Percentiles rank a stretch among this genome's conserved stretches.
Conservation (phyloP, 169 alveolate genomes). For the Eimeria mitis region DNA sequence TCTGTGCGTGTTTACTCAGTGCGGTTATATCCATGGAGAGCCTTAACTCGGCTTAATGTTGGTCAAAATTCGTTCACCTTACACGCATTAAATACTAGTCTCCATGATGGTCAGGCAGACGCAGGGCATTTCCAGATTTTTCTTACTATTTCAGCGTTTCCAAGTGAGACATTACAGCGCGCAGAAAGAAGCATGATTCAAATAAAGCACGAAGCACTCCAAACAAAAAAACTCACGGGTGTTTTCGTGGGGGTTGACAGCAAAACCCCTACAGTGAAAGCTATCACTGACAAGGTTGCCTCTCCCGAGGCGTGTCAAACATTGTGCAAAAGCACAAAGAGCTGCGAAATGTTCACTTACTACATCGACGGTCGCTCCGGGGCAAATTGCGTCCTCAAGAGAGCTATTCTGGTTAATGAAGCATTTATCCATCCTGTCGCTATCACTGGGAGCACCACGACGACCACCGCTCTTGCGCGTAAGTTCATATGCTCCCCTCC, state of each 20-base stretch:
- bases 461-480: background rate
- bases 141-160: background rate
- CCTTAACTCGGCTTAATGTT: background rate
- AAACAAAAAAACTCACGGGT: background rate
- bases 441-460: background rate
- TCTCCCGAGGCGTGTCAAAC: background rate
- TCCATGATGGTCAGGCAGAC: background rate
- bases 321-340: conserved; percentile 21
- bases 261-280: background rate
- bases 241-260: conserved; percentile 23
- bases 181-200: background rate
- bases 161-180: background rate
- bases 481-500: background rate
- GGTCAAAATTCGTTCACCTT: background rate
- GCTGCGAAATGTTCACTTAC: conserved; percentile 6
- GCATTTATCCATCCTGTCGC: conserved; percentile 27
- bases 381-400: conserved; percentile 59
- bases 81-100: background rate
- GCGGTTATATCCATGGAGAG: background rate
- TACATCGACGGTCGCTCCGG: conserved; percentile 68
- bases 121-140: background rate
- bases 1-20: background rate
- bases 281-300: conserved; percentile 9
- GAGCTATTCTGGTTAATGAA: background rate
- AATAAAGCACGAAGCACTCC: background rate